A percentile compares a stretch with the other conserved stretches of the same genome.
These are phyloP conservation scores for Tylopilus sp. DNA, from an alignment of 768 basidiomycete species.

Conservation along the genomic window DNA sequence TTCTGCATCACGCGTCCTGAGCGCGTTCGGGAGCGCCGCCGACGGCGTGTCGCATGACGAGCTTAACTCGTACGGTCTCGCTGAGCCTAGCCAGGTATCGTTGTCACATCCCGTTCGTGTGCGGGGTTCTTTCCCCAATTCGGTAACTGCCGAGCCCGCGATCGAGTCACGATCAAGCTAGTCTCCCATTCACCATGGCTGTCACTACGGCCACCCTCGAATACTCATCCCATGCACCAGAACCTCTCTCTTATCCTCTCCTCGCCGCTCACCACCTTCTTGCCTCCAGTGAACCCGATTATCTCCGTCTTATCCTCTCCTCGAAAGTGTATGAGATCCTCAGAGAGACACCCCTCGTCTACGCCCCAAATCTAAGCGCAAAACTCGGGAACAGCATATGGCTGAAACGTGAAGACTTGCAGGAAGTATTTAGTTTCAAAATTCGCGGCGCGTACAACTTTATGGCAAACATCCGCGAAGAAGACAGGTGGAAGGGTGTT, in stretches of 20 bases:
- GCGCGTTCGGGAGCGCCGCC: conserved; percentile 3
- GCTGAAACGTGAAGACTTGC: conserved; percentile 96
- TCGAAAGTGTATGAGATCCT: conserved; percentile 88
- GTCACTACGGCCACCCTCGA: conserved; percentile 54
- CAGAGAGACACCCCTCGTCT: conserved; percentile 86
- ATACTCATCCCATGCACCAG: conserved; percentile 65
- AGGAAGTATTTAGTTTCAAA: conserved; percentile 98
- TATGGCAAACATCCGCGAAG: conserved; percentile 84
- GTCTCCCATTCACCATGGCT: conserved; percentile 12
- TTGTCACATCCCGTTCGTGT: background rate
- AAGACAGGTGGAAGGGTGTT: conserved; percentile 96
- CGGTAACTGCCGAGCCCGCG: conserved; percentile 17
- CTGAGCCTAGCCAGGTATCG: background rate
- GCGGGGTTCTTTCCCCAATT: conserved; percentile 3
- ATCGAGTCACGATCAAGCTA: conserved; percentile 3
- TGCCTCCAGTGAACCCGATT: conserved; percentile 72
- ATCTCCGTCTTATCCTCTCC: conserved; percentile 84
- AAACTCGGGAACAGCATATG: conserved; percentile 91
- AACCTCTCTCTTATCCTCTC: conserved; percentile 62
- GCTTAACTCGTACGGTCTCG: background rate
- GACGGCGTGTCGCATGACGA: conserved; percentile 6
- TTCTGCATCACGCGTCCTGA: conserved; percentile 4
- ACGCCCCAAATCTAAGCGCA: conserved; percentile 80
- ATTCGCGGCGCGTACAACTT: conserved; percentile 98
- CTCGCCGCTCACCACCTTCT: conserved; percentile 64